Conservation (phyloP, 2,329 filamentous ascomycete species). For the Colletotrichum navitas region DNA sequence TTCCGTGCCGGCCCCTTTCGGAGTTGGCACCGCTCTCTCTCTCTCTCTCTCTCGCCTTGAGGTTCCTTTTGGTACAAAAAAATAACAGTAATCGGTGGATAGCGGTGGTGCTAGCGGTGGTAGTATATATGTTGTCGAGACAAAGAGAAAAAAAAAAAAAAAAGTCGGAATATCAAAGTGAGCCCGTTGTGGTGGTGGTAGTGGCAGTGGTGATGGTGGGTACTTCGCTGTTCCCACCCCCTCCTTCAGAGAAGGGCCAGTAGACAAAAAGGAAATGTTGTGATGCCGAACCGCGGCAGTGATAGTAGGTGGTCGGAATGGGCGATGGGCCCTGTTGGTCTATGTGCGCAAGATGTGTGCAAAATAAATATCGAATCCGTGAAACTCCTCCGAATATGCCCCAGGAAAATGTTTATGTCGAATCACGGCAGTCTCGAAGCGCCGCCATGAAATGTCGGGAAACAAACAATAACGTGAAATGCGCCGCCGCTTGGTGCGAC, state of each 20-base stretch:
- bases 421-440: constrained; percentile 20
- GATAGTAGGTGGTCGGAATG: constrained; percentile 14
- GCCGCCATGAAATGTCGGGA: constrained; percentile 21
- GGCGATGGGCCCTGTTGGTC: constrained; percentile 21
- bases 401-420: constrained; percentile 25
- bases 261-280: constrained; percentile 16
- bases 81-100: constrained; percentile 22
- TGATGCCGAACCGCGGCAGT: constrained; percentile 22
- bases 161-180: not conserved
- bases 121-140: constrained; percentile 1
- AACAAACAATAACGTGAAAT: constrained; percentile 1
- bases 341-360: constrained; percentile 4
- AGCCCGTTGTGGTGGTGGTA: not conserved
- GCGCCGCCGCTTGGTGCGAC: constrained; percentile 25
- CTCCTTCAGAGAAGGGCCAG: not conserved
- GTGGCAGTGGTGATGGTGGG: not conserved
- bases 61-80: constrained; percentile 31
- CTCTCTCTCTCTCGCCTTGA: constrained; percentile 19
- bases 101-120: constrained; percentile 2
- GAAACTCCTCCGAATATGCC: constrained; percentile 29
- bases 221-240: not conserved
- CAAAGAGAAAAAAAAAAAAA: not conserved
- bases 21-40: not conserved
- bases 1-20: constrained; percentile 6
- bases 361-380: constrained; percentile 16